Evolutionary conservation across 352 stramenopile species (phyloP).

Genomic region (Phytophthora macrochlamydospora): DNA sequence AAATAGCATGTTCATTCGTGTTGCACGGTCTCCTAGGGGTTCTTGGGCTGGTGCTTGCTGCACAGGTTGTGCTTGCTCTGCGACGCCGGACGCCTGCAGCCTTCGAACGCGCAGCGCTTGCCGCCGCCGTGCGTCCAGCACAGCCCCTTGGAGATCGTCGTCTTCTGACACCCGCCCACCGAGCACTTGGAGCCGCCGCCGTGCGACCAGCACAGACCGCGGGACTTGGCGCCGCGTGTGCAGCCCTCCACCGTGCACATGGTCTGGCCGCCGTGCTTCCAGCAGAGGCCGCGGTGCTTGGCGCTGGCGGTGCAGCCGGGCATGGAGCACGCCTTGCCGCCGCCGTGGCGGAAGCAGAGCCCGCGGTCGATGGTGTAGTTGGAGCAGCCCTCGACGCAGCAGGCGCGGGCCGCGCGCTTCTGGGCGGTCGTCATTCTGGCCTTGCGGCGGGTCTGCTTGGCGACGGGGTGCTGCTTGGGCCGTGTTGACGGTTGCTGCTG

Average conservation of each 20-base stretch:
- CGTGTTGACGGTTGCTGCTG: neutral
- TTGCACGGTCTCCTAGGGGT: neutral
- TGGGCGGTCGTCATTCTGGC: constrained; percentile 6
- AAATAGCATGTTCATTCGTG: neutral
- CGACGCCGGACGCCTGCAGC: constrained; percentile 53
- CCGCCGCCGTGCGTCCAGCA: constrained; percentile 51
- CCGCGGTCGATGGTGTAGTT: constrained; percentile 65
- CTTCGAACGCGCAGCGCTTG: constrained; percentile 37
- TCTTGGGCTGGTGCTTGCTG: constrained; percentile 6
- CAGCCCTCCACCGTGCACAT: constrained; percentile 45
- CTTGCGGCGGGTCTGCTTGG: constrained; percentile 3
- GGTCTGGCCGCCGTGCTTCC: constrained; percentile 43
- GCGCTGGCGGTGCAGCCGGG: constrained; percentile 49
- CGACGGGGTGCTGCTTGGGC: neutral
- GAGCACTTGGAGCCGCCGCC: constrained; percentile 63
- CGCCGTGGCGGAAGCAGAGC: constrained; percentile 44
- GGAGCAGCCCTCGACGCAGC: constrained; percentile 42
- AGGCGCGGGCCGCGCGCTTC: constrained; percentile 32
- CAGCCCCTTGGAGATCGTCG: constrained; percentile 40
- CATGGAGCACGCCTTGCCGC: constrained; percentile 52
- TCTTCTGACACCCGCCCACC: constrained; percentile 36
- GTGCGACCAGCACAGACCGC: constrained; percentile 78
- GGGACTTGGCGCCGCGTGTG: constrained; percentile 60
- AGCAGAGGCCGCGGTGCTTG: constrained; percentile 53
- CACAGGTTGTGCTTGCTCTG: constrained; percentile 47